Evolutionary conservation across 2,329 filamentous ascomycete species (phyloP).

Genomic region (Fusarium redolens): DNA sequence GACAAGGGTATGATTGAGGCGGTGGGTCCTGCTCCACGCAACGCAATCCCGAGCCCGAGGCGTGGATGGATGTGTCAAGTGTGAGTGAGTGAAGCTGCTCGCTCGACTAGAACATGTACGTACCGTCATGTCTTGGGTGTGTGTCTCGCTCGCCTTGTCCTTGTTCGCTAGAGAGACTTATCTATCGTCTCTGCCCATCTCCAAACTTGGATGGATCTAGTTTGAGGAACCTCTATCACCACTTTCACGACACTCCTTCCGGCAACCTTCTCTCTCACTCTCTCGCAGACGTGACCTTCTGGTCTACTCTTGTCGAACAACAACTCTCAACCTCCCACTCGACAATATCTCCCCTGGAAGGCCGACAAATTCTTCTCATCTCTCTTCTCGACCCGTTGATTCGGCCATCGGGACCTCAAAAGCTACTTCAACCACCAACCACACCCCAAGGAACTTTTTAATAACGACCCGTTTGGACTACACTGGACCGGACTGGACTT

Average conservation of each 20-base stretch:
- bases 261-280: constrained; percentile 39
- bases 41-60: constrained; percentile 53
- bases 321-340: constrained; percentile 21
- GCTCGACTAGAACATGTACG: constrained; percentile 26
- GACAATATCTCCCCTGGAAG: constrained; percentile 32
- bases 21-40: constrained; percentile 50
- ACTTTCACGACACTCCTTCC: constrained; percentile 55
- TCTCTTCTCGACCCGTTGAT: constrained; percentile 60
- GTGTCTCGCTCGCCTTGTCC: constrained; percentile 43
- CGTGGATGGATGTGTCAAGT: constrained; percentile 23
- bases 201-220: constrained; percentile 33
- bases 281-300: constrained; percentile 43
- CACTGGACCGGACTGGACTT: constrained; percentile 43
- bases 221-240: constrained; percentile 44
- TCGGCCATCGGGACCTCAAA: constrained; percentile 56
- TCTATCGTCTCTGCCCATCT: constrained; percentile 42
- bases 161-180: constrained; percentile 35
- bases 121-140: constrained; percentile 33
- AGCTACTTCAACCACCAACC: constrained; percentile 35
- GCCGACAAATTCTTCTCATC: constrained; percentile 18
- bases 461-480: constrained; percentile 44
- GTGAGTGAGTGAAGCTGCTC: constrained; percentile 1
- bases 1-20: constrained; percentile 46
- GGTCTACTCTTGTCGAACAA: constrained; percentile 42
- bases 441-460: constrained; percentile 36